Evolutionary conservation across 2,329 filamentous ascomycete genomes (phyloP), one percentile per base, ranked within the genome.

Genomic region (Delphinella strobiligena): DNA sequence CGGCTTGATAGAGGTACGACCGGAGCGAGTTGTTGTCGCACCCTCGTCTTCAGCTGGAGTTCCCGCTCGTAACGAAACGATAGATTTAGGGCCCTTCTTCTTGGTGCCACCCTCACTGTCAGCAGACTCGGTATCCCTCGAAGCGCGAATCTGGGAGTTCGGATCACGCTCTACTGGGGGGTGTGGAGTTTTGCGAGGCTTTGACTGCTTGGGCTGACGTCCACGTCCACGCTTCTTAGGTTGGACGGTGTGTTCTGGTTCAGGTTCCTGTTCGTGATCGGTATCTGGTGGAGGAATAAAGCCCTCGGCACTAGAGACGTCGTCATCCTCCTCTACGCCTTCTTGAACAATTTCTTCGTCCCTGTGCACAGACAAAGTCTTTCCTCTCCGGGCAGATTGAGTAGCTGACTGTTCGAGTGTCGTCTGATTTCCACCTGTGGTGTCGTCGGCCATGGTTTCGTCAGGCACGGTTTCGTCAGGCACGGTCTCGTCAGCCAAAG

Each of bases 1-100:
- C 1, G 88, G 91, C 44, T 76, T 75, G 45, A 85, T 79, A 8
- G 83, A 85, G 38, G 77, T 75, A 41, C 91, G 76, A 2, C 86
- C 88, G 10, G 81, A 89, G 39, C 86, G 78, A n/a, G 72, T 73
- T 37, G 80, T 83, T 33, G 69, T 72, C 19, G 68, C 67, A 45
- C 74, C 65, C 18, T 62, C 66, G 38, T 77, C 69, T 31, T 61
- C 58, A 11, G 53, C 52, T 5, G 61, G 61, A 16, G 61, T 63
- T 19, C 49, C 51, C 10, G 58, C 53, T 34, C 61, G 60, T 5
- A 61, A 49, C 11, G 31, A 27, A 4, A 44, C 38, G 27, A 45
- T 37, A 4, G 38, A 41, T 17, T 39, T 45, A 10, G 38, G 42
- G 30, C 42, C 42, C 5, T 30, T 34, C 34, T 39, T 37, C 32